These are phyloP conservation scores for Primulina eburnea DNA, from an alignment of 257 asterid species.

Conservation along the genomic window DNA sequence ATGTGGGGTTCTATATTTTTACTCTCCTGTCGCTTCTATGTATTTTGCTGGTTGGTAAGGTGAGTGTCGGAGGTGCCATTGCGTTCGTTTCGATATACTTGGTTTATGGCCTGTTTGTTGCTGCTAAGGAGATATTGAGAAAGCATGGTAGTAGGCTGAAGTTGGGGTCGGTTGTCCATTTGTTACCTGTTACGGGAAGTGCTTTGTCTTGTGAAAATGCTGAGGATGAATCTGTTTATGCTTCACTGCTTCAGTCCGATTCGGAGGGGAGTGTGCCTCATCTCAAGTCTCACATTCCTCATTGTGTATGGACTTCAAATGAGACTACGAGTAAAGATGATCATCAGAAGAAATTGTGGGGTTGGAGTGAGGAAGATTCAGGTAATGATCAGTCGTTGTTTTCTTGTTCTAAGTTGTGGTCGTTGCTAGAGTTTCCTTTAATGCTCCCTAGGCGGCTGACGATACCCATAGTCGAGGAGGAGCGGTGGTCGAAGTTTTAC, in stretches of 20 bases:
- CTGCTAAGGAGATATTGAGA: constrained; percentile 47
- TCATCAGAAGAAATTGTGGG: constrained; percentile 41
- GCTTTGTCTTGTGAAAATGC: constrained; percentile 19
- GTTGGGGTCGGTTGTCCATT: constrained; percentile 31
- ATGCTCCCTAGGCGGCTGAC: constrained; percentile 61
- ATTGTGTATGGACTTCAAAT: constrained; percentile 61
- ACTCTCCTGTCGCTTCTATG: constrained; percentile 41
- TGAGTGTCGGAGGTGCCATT: constrained; percentile 54
- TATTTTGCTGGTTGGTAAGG: constrained; percentile 55
- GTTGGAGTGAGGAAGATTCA: constrained; percentile 58
- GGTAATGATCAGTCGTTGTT: constrained; percentile 17
- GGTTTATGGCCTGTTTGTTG: constrained; percentile 55
- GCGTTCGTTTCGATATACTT: constrained; percentile 54
- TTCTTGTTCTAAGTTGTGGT: constrained; percentile 48
- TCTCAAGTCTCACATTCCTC: constrained; percentile 44
- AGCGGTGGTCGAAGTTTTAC: constrained; percentile 63
- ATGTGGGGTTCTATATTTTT: constrained; percentile 53
- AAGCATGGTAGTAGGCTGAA: constrained; percentile 31
- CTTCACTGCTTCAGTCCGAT: constrained; percentile 27
- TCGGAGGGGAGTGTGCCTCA: constrained; percentile 33
- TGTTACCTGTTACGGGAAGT: constrained; percentile 40
- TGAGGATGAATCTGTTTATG: constrained; percentile 26
- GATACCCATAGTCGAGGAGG: constrained; percentile 73
- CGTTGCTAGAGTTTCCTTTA: constrained; percentile 53
- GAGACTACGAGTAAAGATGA: constrained; percentile 32